Evolutionary conservation across 2,329 filamentous ascomycete species (phyloP), one percentile per base, ranked within the genome.

Genomic region (Epichloe sibirici): DNA sequence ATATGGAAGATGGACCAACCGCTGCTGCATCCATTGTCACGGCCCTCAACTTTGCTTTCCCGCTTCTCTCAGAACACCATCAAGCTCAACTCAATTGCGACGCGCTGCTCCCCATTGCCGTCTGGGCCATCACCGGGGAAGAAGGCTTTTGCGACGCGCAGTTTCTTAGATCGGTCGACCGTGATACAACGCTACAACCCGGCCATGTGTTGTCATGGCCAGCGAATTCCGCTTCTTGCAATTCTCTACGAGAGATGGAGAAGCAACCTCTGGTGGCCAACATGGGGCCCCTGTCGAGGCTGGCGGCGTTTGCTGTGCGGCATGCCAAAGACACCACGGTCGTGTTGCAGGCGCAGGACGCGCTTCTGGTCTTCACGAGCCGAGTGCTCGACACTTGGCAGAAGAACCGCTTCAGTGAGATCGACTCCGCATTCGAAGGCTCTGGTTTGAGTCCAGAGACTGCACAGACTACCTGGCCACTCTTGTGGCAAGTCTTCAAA

Each of bases 121-220:
- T 88, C 37, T 79, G 80, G 51, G 79, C 85, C 1, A 78, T 88
- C 9, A 83, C 84, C 6, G 83, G 84, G 43, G 74, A 74, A 0
- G 85, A 90, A 61, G 89, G 89, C 1, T 82, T 94, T 49, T 79
- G 85, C 57, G 81, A 83, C 17, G 88, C 84, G 0, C 83, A 86
- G 57, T 91, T 95, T 57, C 72, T 96, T 3, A 77, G 77, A 1
- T 75, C 77, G 0, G 78, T 94, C 55, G 81, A 86, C 57, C 69
- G 77, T 13, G 87, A 94, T 59, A 73, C 89, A 25, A 69, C 75
- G 2, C 75, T 82, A 53, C 60, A 64, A 17, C 60, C 64, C 15
- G 61, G 56, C 7, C 60, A 59, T 34, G 56, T 65, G 9, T 78
- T 90, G 54, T 74, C 77, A 48, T 95, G 89, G 88, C 69, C 75